Percentiles rank a stretch among this genome's conserved stretches.
Evolutionary conservation across 805 yeast genomes (phyloP).

Genomic region (Nakazawaea wickerhamii): DNA sequence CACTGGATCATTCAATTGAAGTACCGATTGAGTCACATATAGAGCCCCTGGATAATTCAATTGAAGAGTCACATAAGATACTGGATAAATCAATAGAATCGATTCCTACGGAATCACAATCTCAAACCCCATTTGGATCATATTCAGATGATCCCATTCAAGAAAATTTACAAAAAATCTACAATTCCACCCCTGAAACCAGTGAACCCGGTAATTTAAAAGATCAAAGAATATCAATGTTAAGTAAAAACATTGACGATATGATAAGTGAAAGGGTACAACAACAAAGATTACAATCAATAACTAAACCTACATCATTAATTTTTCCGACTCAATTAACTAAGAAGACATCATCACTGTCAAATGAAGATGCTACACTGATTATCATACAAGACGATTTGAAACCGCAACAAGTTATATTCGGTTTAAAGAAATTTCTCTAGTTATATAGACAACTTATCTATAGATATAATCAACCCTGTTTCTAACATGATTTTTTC

Average conservation of each 20-base stretch:
- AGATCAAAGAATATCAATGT: conserved; percentile 9
- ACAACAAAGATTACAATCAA: conserved; percentile 21
- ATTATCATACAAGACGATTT: conserved; percentile 8
- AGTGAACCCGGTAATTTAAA: background rate
- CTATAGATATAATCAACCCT: background rate
- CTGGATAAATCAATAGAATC: no score
- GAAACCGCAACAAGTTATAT: conserved; percentile 1
- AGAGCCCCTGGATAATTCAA: no score
- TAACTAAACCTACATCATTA: conserved; percentile 6
- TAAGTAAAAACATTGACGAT: conserved; percentile 11
- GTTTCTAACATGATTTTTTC: conserved; percentile 31
- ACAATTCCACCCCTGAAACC: background rate
- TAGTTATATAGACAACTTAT: conserved; percentile 5
- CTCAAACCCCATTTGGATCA: conserved; percentile 15
- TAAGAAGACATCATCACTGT: conserved; percentile 9
- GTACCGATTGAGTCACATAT: no score
- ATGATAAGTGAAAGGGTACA: conserved; percentile 14
- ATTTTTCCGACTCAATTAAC: conserved; percentile 7
- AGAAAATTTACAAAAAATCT: conserved; percentile 16
- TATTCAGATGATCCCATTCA: conserved; percentile 13
- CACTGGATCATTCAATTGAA: no score
- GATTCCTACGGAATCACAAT: no score
- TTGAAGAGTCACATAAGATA: no score
- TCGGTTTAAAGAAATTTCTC: conserved; percentile 8
- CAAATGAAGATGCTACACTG: conserved; percentile 10